Conservation (phyloP, 306 rosid genomes). For the Medicago arabica region DNA sequence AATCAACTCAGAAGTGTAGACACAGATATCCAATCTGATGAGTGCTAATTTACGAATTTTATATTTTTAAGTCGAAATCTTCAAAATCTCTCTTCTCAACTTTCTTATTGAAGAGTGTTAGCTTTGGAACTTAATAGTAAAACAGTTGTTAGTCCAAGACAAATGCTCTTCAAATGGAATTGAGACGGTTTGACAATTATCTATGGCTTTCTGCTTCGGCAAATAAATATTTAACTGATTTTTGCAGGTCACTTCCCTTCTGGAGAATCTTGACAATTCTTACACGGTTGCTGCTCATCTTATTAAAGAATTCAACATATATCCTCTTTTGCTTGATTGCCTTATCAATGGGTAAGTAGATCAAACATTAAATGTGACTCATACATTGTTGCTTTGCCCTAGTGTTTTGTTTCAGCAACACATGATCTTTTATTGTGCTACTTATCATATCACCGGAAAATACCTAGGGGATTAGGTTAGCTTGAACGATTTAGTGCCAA, state of each 20-base stretch:
- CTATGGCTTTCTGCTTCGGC: slow-evolving; percentile 13
- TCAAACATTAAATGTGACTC: slow-evolving; percentile 17
- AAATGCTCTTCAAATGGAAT: slow-evolving; percentile 13
- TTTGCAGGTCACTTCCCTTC: slow-evolving; percentile 72
- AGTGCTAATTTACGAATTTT: neutral
- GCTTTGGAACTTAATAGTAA: slow-evolving; percentile 28
- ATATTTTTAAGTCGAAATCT: neutral
- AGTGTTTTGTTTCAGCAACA: slow-evolving; percentile 22
- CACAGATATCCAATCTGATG: neutral
- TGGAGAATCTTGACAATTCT: slow-evolving; percentile 58
- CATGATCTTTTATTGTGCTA: neutral
- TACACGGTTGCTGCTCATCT: slow-evolving; percentile 51
- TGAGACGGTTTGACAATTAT: slow-evolving; percentile 17
- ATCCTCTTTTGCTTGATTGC: slow-evolving; percentile 86
- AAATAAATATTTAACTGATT: neutral
- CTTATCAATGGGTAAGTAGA: slow-evolving; percentile 77
- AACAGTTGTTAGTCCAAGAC: slow-evolving; percentile 10
- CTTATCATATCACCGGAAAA: neutral
- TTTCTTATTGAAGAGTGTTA: slow-evolving; percentile 19
- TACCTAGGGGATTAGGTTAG: slow-evolving; percentile 28
- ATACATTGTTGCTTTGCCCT: slow-evolving; percentile 21
- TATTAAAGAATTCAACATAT: slow-evolving; percentile 60
- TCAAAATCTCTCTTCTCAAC: neutral
- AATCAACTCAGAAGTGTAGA: neutral
- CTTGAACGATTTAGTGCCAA: neutral